phyloP scores from a whole-genome alignment of 176 grass and related monocot genomes.

The Carex cristatella region DNA sequence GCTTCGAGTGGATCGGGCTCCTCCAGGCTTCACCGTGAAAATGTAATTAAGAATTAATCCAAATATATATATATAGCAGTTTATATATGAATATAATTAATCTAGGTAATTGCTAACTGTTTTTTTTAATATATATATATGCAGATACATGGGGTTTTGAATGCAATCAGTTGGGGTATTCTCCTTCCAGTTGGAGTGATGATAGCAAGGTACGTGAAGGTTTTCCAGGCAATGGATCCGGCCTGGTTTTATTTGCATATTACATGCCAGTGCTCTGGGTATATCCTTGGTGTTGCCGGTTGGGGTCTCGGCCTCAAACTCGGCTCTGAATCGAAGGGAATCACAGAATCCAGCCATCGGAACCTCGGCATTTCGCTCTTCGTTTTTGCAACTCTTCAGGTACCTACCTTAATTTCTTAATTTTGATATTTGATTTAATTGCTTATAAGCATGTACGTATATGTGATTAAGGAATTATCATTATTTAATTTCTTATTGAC shows the following conservation, averaged over 20 bases:
- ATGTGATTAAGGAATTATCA: background rate
- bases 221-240: slow-evolving; percentile 71
- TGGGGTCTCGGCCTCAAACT: slow-evolving; percentile 93
- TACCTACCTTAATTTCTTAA: slow-evolving; percentile 15
- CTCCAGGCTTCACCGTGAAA: slow-evolving; percentile 56
- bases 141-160: slow-evolving; percentile 84
- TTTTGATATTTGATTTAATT: background rate
- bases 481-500: background rate
- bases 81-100: background rate
- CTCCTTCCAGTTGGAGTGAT: slow-evolving; percentile 76
- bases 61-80: background rate
- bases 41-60: slow-evolving; percentile 38
- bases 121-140: background rate
- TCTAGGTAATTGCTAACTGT: background rate
- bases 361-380: slow-evolving; percentile 78
- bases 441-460: background rate
- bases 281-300: slow-evolving; percentile 71
- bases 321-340: slow-evolving; percentile 69
- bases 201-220: slow-evolving; percentile 70
- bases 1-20: slow-evolving; percentile 16
- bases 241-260: slow-evolving; percentile 93
- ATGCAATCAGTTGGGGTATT: slow-evolving; percentile 68
- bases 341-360: slow-evolving; percentile 44
- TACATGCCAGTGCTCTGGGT: slow-evolving; percentile 72
- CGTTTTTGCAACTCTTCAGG: slow-evolving; percentile 74